Evolutionary conservation across 495 filamentous ascomycete species (phyloP).

Genomic region (Tuber magnatum): DNA sequence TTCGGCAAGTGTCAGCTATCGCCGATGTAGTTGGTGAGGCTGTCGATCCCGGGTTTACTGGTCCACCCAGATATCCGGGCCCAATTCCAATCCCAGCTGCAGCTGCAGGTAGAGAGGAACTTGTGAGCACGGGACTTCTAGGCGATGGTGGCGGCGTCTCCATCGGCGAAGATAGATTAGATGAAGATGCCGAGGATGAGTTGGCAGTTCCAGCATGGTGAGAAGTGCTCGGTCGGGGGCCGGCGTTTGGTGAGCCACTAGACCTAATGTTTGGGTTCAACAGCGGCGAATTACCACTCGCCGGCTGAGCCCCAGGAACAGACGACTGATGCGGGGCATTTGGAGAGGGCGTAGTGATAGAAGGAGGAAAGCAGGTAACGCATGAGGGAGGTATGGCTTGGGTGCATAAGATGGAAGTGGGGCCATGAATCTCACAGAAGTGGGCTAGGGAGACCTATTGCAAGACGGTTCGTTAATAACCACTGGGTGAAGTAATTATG

Average conservation of each 20-base stretch:
- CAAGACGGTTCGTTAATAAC: constrained; percentile 25
- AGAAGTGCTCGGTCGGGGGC: constrained; percentile 33
- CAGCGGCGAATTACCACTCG: neutral
- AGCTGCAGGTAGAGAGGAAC: constrained; percentile 33
- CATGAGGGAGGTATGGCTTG: constrained; percentile 77
- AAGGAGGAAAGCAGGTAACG: constrained; percentile 57
- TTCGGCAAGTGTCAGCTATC: constrained; percentile 57
- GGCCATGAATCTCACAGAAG: constrained; percentile 93
- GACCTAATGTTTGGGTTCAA: neutral
- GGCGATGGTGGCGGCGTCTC: constrained; percentile 59
- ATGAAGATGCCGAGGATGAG: constrained; percentile 35
- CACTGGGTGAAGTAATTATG: constrained; percentile 9
- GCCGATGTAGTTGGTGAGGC: constrained; percentile 50
- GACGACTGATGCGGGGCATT: constrained; percentile 45
- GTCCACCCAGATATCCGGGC: constrained; percentile 31
- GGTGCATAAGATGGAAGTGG: constrained; percentile 90
- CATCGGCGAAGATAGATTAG: constrained; percentile 35
- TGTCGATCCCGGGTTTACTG: constrained; percentile 42
- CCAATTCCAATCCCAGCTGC: constrained; percentile 16
- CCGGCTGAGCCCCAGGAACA: constrained; percentile 37
- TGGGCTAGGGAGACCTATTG: constrained; percentile 83
- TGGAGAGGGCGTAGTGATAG: constrained; percentile 42
- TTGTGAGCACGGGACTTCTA: constrained; percentile 42
- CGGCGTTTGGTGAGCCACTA: constrained; percentile 12
- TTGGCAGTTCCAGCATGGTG: constrained; percentile 26